A percentile compares a stretch with the other conserved stretches of the same genome.
phyloP scores from a whole-genome alignment of 2,329 filamentous ascomycete genomes.

The Paecilomyces dactylethromorphus region DNA sequence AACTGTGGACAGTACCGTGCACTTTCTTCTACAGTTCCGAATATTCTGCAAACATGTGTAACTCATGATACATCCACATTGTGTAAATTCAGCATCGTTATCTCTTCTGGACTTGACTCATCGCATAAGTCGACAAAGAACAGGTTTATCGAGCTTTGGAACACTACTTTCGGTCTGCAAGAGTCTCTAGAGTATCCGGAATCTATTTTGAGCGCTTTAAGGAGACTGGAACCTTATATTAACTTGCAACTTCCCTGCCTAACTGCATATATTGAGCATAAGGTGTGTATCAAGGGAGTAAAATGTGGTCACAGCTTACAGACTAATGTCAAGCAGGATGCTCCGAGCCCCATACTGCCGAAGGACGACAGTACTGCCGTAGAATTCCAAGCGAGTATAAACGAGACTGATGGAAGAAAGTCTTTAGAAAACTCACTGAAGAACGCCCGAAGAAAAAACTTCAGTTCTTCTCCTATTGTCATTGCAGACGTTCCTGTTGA shows the following conservation, averaged over 20 bases:
- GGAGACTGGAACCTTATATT: constrained; percentile 51
- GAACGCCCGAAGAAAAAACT: constrained; percentile 5
- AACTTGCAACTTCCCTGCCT: constrained; percentile 47
- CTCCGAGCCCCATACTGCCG: constrained; percentile 25
- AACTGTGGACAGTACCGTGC: constrained; percentile 23
- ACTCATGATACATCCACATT: constrained; percentile 31
- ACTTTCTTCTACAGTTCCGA: constrained; percentile 23
- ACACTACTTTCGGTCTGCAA: constrained; percentile 57
- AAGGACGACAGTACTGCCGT: constrained; percentile 39
- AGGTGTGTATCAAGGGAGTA: constrained; percentile 16
- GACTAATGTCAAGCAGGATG: constrained; percentile 6
- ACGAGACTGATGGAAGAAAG: background rate
- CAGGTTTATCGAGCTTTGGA: constrained; percentile 59
- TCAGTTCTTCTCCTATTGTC: constrained; percentile 24
- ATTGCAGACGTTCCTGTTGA: constrained; percentile 10
- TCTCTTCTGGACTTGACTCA: constrained; percentile 49
- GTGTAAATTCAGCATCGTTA: constrained; percentile 45
- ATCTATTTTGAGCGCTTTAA: constrained; percentile 56
- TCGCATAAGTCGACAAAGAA: constrained; percentile 46
- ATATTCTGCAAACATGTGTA: constrained; percentile 22
- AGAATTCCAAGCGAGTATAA: constrained; percentile 14
- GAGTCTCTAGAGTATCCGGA: constrained; percentile 58
- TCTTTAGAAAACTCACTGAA: constrained; percentile 8
- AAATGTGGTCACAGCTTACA: background rate
- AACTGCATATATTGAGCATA: constrained; percentile 26